Percentiles rank a stretch among this genome's conserved stretches.
phyloP scores from a whole-genome alignment of 345 rosid species.

The Eucalyptus grandis region DNA sequence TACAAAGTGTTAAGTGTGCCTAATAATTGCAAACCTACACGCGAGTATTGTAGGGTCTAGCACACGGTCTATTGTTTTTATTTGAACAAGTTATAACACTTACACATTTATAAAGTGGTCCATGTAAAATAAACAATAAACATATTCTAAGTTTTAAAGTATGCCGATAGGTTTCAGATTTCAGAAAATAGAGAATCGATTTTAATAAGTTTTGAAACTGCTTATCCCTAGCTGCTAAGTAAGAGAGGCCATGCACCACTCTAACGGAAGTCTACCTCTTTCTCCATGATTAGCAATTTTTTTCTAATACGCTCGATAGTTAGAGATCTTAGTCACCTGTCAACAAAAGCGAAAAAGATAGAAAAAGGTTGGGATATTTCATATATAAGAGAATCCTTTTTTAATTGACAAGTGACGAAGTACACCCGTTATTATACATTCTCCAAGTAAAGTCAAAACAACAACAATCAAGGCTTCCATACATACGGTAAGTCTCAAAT shows the following conservation, averaged over 20 bases:
- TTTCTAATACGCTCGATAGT: background rate
- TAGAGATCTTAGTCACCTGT: background rate
- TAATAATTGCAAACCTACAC: too few relatives aligned
- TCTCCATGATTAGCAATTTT: background rate
- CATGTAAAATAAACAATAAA: too few relatives aligned
- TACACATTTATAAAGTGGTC: too few relatives aligned
- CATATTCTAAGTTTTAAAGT: too few relatives aligned
- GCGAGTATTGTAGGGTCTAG: accelerated
- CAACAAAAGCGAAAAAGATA: background rate
- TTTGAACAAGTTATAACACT: too few relatives aligned
- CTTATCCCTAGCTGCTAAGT: background rate
- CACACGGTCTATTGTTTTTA: accelerated
- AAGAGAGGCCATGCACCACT: background rate
- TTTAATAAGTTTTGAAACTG: too few relatives aligned
- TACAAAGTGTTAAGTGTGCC: too few relatives aligned
- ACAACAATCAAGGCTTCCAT: background rate
- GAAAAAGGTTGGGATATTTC: background rate
- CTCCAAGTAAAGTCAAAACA: background rate
- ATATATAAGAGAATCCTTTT: background rate
- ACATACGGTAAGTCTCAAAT: background rate
- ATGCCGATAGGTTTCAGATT: accelerated
- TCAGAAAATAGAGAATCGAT: too few relatives aligned
- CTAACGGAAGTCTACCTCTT: background rate
- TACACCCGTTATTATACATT: background rate
- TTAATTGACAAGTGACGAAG: background rate